Conservation (phyloP, 441 rosid genomes). For the Capsella rubella region DNA sequence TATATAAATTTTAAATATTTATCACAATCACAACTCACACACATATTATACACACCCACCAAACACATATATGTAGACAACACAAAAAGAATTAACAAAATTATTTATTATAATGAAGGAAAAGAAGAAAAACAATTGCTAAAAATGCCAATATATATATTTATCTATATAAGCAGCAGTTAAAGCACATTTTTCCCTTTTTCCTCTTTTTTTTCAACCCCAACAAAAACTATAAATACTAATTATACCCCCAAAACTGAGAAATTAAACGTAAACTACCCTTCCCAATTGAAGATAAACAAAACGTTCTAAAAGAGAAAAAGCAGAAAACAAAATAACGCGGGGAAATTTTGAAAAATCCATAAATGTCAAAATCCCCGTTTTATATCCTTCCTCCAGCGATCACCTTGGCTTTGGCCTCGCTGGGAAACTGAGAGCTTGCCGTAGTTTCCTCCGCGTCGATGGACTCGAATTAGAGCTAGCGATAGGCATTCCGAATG, state of each 20-base stretch:
- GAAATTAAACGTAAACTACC: conserved; percentile 30
- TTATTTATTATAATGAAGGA: not conserved
- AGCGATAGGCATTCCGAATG: conserved; percentile 45
- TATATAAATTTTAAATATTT: not conserved
- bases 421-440: conserved; percentile 66
- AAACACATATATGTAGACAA: not conserved
- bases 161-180: conserved; percentile 30
- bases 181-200: conserved; percentile 28
- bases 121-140: conserved; percentile 3
- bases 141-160: conserved; percentile 33
- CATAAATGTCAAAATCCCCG: not conserved
- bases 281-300: conserved; percentile 34
- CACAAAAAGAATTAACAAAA: not conserved
- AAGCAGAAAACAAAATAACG: conserved; percentile 1
- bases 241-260: conserved; percentile 48
- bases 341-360: conserved; percentile 5
- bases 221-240: conserved; percentile 33
- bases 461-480: conserved; percentile 18
- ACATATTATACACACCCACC: not conserved
- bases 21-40: conserved; percentile 25
- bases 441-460: conserved; percentile 62
- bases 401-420: conserved; percentile 65
- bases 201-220: conserved; percentile 11
- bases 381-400: not conserved
- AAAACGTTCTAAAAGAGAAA: conserved; percentile 15